phyloP scores from a whole-genome alignment of 2,329 filamentous ascomycete genomes.

The Botrytis hyacinthi region DNA sequence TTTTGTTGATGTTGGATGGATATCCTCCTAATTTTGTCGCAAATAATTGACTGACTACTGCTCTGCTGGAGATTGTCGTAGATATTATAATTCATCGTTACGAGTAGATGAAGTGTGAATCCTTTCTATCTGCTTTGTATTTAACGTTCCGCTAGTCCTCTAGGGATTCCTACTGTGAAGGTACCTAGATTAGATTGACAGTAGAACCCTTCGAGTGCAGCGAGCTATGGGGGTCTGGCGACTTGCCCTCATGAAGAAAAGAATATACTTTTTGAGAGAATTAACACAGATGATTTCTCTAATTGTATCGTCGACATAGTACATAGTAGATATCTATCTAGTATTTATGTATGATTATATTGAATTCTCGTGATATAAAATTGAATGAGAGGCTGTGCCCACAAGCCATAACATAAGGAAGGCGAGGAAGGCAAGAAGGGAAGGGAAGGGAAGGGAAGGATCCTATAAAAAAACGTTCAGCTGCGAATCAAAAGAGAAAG shows the following conservation, averaged over 20 bases:
- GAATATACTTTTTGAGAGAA: neutral
- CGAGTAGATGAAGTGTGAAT: neutral
- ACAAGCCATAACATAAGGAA: neutral
- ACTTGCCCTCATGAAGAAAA: neutral
- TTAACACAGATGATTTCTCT: neutral
- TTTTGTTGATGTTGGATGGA: constrained; percentile 1
- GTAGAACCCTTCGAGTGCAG: neutral
- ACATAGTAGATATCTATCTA: too few species aligned
- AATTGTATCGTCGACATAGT: neutral
- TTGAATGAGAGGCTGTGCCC: neutral
- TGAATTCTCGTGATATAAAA: neutral
- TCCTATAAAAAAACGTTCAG: neutral
- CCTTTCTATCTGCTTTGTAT: neutral
- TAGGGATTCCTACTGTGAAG: neutral
- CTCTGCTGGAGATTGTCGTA: neutral
- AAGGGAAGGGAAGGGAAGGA: neutral
- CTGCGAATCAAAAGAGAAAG: constrained; percentile 1
- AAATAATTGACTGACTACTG: neutral
- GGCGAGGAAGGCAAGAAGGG: too few species aligned
- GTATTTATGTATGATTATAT: neutral
- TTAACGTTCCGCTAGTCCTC: neutral
- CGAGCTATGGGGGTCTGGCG: neutral
- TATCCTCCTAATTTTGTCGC: too few species aligned
- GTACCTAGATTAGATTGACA: too few species aligned
- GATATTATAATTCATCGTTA: neutral